Evolutionary conservation across 2,329 filamentous ascomycete genomes (phyloP), one percentile per base, ranked within the genome.

Genomic region (Arthrobotrys entomopaga): DNA sequence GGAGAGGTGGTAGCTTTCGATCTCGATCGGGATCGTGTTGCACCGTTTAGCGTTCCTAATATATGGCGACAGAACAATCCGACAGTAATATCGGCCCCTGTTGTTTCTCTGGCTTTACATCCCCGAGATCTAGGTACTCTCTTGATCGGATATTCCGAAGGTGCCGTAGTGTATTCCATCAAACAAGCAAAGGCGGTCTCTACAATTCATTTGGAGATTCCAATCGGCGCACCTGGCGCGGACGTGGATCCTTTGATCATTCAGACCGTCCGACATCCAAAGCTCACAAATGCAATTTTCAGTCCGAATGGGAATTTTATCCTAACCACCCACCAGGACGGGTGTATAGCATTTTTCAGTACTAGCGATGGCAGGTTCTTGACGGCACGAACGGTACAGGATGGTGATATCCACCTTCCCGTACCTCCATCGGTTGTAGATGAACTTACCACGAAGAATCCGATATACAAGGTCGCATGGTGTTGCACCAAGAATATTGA

Each of bases 1-100:
- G 93, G 94, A 73, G 93, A 98, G 69, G 85, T 98, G 10, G 86
- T 94, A 72, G 92, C 92, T n/a, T 99, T 94, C 80, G 95, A 99
- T 81, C 85, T 99, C 65, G 95, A 98, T 80, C 87, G 93, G 71
- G 80, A 75, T 22, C 85, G 85, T 29, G 83, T 95, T 72, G 88
- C 92, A 13, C 87, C 89, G 0, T 93, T 97, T 81, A 88, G 88
- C 67, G 87, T 99, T 60, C 90, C 92, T 11, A 97, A 97, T 80
- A 87, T 97, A 69, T 98, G 94, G 94, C 85, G 85, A 58, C 87
- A 91, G 76, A 85, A 86, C 74, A 90, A 92, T 77, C 88, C 91
- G 0, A 87, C 86, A 65, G 87, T 89, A 8, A 86, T 88, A 56
- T 82, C 89, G 10, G 83, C 86, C 11, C 85, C 87, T 1, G 84